Evolutionary conservation across 2,329 filamentous ascomycete species (phyloP), one percentile per base, ranked within the genome.

Genomic region (Beauveria pseudobassiana): DNA sequence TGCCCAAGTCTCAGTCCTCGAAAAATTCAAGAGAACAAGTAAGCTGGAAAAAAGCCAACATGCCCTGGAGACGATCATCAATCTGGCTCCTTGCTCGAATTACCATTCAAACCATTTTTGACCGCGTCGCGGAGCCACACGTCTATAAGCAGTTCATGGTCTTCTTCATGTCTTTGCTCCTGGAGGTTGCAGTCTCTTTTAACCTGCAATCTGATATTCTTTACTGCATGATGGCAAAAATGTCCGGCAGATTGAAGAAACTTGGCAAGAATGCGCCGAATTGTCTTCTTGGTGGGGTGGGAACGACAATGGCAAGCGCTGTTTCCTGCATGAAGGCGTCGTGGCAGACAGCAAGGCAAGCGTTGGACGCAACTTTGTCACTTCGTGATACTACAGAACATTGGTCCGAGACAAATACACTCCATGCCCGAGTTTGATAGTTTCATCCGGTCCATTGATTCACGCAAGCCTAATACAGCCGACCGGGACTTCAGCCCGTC

Each of bases 41-140:
- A 1, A 52, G 34, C 22, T 62, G 53, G 53, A 46, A 28, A 1
- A 28, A 53, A 1, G 20, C 53, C 4, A 12, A 4, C 1, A 18
- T 22, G n/a, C 46, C 54, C 3, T 62, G 60, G 60, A 30, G 79
- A 24, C 69, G 78, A 45, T 83, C 81, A 12, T 71, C 82, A 0
- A 62, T 79, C 0, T 87, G 82, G 81, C 69, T 86, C 0, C 68
- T 85, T 0, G 51, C 84, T 2, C 78, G 82, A 1, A 80, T 83
- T 1, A 67, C 73, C 0, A 61, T 83, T 3, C 80, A 85, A 61
- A 58, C 69, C 1, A 48, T 65, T 8, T 61, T 69, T 10, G 55
- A 51, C 14, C 59, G 60, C 12, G 20, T 20, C 0, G 24, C 64
- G 24, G 20, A 50, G 12, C 3, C 20, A 5, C n/a, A 18, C 1